phyloP scores from a whole-genome alignment of 2,329 filamentous ascomycete species.

The Xylariales sp. region DNA sequence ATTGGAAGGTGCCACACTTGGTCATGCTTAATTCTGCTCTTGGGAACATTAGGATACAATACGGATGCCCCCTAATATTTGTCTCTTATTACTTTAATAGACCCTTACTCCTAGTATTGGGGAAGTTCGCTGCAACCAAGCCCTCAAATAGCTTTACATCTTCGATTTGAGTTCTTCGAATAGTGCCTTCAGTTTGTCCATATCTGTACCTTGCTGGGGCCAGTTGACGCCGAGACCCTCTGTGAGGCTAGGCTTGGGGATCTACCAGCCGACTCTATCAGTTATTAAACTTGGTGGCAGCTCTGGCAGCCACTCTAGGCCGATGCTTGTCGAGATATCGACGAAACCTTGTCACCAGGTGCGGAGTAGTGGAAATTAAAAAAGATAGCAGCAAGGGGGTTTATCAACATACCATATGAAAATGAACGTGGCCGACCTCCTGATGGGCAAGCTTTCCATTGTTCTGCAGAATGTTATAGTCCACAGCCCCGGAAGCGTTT shows the following conservation, averaged over 20 bases:
- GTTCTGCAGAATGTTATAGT: slow-evolving; percentile 97
- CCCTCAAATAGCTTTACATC: no score
- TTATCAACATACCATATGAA: slow-evolving; percentile 82
- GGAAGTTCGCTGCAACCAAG: no score
- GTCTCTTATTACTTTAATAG: no score
- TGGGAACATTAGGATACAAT: no score
- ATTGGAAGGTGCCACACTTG: no score
- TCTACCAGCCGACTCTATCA: slow-evolving; percentile 44
- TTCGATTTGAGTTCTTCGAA: slow-evolving; percentile 83
- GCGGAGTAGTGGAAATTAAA: no score
- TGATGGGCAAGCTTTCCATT: slow-evolving; percentile 92
- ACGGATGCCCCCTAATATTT: no score
- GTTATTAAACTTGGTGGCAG: background rate
- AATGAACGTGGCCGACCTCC: slow-evolving; percentile 87
- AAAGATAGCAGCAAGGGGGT: no score
- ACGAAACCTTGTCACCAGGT: no score
- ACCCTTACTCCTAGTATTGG: no score
- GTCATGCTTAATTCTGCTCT: no score
- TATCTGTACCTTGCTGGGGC: slow-evolving; percentile 72
- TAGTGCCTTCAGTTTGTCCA: slow-evolving; percentile 76
- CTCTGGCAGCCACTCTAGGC: background rate
- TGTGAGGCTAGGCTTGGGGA: slow-evolving; percentile 82
- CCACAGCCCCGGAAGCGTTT: slow-evolving; percentile 64
- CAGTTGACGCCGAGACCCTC: slow-evolving; percentile 80
- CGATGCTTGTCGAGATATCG: no score